Percentiles rank a stretch among this genome's conserved stretches.
phyloP scores from a whole-genome alignment of 1,284 basidiomycete species.

The Boletus albobrunnescens region DNA sequence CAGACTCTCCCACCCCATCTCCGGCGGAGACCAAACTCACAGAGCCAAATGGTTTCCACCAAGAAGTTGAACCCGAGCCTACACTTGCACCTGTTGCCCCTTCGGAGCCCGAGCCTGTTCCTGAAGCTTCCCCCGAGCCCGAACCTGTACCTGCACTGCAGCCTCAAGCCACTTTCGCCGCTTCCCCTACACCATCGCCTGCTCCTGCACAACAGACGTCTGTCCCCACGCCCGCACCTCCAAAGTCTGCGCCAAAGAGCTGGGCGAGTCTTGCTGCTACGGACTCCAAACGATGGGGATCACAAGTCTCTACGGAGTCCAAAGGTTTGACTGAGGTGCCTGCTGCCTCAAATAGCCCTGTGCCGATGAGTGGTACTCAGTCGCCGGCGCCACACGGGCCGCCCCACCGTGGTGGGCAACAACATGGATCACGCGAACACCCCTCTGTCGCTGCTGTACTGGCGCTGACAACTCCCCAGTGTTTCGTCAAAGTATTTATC shows the following conservation, averaged over 20 bases:
- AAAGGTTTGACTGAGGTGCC: slow-evolving; percentile 67
- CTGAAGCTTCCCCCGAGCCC: slow-evolving; percentile 37
- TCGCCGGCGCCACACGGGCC: slow-evolving; percentile 45
- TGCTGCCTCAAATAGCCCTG: slow-evolving; percentile 39
- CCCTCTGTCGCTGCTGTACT: slow-evolving; percentile 55
- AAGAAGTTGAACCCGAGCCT: slow-evolving; percentile 31
- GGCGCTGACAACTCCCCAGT: slow-evolving; percentile 63
- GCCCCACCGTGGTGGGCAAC: slow-evolving; percentile 28
- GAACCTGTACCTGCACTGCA: slow-evolving; percentile 40
- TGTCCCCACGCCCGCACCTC: slow-evolving; percentile 31
- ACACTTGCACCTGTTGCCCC: slow-evolving; percentile 32
- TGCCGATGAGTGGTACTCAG: slow-evolving; percentile 45
- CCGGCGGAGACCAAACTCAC: slow-evolving; percentile 23
- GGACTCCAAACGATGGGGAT: slow-evolving; percentile 75
- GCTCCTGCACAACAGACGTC: slow-evolving; percentile 31
- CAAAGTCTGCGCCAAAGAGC: slow-evolving; percentile 66
- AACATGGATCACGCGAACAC: slow-evolving; percentile 36
- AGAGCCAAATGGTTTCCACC: slow-evolving; percentile 31
- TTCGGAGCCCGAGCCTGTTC: slow-evolving; percentile 31
- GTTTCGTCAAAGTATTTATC: slow-evolving; percentile 80
- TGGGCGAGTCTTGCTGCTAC: slow-evolving; percentile 91
- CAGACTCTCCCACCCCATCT: slow-evolving; percentile 32
- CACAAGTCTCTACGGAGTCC: slow-evolving; percentile 68
- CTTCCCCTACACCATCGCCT: slow-evolving; percentile 35
- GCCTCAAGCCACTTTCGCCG: slow-evolving; percentile 31